phyloP scores from a whole-genome alignment of 257 asterid species.

The Nicotiana knightiana region DNA sequence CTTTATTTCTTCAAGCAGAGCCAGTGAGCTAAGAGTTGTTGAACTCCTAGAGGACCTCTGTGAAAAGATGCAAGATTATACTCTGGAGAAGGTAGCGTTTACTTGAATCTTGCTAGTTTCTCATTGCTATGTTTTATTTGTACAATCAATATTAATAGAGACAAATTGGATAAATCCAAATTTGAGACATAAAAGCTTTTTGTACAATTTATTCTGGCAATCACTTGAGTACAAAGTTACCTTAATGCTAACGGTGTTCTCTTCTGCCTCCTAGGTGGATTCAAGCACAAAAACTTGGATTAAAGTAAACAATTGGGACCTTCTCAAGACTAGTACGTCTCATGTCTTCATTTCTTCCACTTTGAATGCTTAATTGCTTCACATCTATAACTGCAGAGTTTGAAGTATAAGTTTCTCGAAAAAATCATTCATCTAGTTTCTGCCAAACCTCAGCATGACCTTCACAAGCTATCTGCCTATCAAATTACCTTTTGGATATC shows the following conservation, averaged over 20 bases:
- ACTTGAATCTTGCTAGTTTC: slow-evolving; percentile 12
- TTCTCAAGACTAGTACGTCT: slow-evolving; percentile 54
- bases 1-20: slow-evolving; percentile 33
- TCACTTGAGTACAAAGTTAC: not conserved
- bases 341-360: slow-evolving; percentile 10
- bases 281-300: slow-evolving; percentile 57
- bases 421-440: not conserved
- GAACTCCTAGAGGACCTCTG: slow-evolving; percentile 93
- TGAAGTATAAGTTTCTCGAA: not conserved
- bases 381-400: not conserved
- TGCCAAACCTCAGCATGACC: not conserved
- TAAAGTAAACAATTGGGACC: slow-evolving; percentile 69
- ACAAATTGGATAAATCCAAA: not conserved
- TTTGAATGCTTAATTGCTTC: not conserved
- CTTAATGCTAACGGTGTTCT: slow-evolving; percentile 22
- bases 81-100: slow-evolving; percentile 74
- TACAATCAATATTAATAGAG: not conserved
- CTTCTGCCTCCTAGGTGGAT: slow-evolving; percentile 48
- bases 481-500: not conserved
- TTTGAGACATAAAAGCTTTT: not conserved
- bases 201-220: not conserved
- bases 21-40: slow-evolving; percentile 82
- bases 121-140: not conserved
- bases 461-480: not conserved
- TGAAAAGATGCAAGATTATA: slow-evolving; percentile 95